Base-by-base conservation (phyloP, 208 protist species). In the Acanthamoeba culbertsoni region DNA sequence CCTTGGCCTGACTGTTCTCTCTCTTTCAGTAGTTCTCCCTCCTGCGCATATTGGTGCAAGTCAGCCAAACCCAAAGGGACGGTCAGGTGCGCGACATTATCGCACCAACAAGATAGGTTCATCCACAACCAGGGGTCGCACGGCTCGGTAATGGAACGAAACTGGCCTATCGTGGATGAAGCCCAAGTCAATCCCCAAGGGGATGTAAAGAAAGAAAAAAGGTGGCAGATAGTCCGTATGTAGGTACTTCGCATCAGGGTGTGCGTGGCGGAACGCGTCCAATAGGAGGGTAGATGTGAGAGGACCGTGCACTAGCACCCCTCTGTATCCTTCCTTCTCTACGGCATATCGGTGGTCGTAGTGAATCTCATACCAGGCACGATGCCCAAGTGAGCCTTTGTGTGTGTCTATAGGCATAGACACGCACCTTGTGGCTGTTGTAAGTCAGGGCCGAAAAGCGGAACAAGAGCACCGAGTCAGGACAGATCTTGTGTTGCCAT, bases 381-480 rank as follows among this genome's bases (percentile, higher is more conserved):
- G n/a, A n/a, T n/a, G n/a, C n/a, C n/a, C n/a, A n/a, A n/a, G n/a
- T n/a, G n/a, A n/a, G n/a, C n/a, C n/a, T n/a, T n/a, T n/a, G n/a
- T n/a, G n/a, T n/a, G n/a, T n/a, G n/a, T n/a, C n/a, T n/a, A n/a
- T n/a, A n/a, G n/a, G n/a, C n/a, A n/a, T n/a, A n/a, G n/a, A n/a
- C n/a, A n/a, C n/a, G n/a, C n/a, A 77, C 65, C 65, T 77, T 77
- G 65, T 77, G 65, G 33, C 65, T 77, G 65, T 77, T 77, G 65
- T 77, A 77, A 77, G 65, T 77, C 12, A 77, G 65, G 20, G 65
- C 65, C n/a, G 65, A 77, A n/a, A 42, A 77, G n/a, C 65, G 65
- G 33, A 77, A 77, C 16, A 77, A n/a, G 33, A 77, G 65, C n/a
- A 77, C 33, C 33, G 65, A 77, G 33, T 77, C 65, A n/a, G 65